Base-by-base conservation (phyloP, 2,329 filamentous ascomycete genomes). In the Daldinia eschscholtzii region DNA sequence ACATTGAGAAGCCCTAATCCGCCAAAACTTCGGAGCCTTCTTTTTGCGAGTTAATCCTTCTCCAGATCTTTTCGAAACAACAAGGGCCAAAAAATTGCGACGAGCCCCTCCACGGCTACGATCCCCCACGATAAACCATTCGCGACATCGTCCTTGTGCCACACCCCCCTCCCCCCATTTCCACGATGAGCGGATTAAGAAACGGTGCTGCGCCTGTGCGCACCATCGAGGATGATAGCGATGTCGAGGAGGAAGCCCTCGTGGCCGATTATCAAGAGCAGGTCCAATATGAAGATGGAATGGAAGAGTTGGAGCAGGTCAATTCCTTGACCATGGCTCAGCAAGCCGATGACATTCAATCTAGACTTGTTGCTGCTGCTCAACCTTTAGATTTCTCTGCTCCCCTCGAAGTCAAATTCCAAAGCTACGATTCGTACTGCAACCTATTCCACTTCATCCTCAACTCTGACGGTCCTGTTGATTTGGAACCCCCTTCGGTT, bases 401-500 rank as follows among this genome's bases (percentile, higher is more conserved):
- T 55, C 93, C 94, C 37, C 88, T 99, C 64, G 96, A 98, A 83
- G 93, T 93, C 81, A 98, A 98, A 85, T 98, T 98, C 85, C 91
- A 93, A 82, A 98, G 94, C 85, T 99, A 99, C 87, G 96, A 99
- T 85, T 93, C 93, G 81, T 99, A 99, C 88, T 99, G 96, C 91
- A 97, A 93, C 83, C 86, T 99, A 76, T 99, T 99, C 86, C 96
- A 99, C 86, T 98, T 93, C 84, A 98, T 99, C 81, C 87, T 99
- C 80, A 99, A 99, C 88, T 98, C 95, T 57, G 96, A 98, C 75
- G 96, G 96, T n/a, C 96, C 96, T 15, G 95, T 99, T 68, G 96
- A 99, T 80, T 87, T 99, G 75, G 96, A 99, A 82, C 92, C 95
- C 73, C 96, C 96, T 75, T 97, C 94, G 81, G 95, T 98, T 87